Evolutionary conservation across 139 green algal genomes (phyloP).

Genomic region (Monoraphidium neglectum): DNA sequence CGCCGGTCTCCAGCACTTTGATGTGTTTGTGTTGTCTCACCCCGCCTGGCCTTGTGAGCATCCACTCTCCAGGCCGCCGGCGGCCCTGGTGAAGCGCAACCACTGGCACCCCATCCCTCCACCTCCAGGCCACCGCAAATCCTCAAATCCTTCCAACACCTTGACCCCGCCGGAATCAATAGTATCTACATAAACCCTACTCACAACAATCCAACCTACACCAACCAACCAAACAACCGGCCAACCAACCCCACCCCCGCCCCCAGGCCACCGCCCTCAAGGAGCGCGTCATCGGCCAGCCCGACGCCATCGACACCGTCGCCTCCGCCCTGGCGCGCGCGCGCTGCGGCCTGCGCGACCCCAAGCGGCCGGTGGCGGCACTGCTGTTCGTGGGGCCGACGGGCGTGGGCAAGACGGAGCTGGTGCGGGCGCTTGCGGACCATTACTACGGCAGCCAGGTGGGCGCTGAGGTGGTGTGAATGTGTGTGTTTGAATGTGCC

Average conservation of each 20-base stretch:
- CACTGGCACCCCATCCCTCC: no score
- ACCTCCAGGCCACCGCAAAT: no score
- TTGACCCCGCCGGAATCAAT: no score
- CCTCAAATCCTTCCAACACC: no score
- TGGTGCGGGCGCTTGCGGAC: conserved; percentile 91
- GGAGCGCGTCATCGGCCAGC: conserved; percentile 72
- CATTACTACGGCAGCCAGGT: conserved; percentile 58
- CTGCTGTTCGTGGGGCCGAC: conserved; percentile 99
- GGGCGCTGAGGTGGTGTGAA: not conserved
- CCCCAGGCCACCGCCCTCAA: conserved; percentile 40
- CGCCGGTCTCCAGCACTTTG: no score
- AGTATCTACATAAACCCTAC: no score
- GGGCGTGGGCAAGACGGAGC: conserved; percentile 98
- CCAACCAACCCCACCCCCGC: not conserved
- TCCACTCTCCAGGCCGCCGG: no score
- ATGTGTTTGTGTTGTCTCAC: no score
- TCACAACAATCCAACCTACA: not conserved
- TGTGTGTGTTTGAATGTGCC: not conserved
- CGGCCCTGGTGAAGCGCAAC: no score
- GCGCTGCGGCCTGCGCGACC: conserved; percentile 85
- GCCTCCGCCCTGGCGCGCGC: conserved; percentile 87
- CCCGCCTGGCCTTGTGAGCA: no score
- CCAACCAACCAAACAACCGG: not conserved
- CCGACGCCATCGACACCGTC: conserved; percentile 90
- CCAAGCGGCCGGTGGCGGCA: conserved; percentile 88